These are phyloP conservation scores for Phytophthora colocasiae DNA, from an alignment of 352 stramenopile species.

Conservation along the genomic window DNA sequence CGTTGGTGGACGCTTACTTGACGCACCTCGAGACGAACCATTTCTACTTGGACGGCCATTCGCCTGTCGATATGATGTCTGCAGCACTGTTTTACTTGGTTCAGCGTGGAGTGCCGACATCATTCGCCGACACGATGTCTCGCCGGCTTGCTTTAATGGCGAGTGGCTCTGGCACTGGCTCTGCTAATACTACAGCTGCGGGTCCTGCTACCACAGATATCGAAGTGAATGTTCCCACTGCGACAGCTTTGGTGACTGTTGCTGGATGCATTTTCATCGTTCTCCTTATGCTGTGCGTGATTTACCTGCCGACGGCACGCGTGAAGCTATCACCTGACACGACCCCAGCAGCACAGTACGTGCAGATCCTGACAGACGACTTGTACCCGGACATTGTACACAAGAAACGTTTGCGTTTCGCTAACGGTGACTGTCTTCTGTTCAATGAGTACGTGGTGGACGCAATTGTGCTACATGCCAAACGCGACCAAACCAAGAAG, in stretches of 20 bases:
- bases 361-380: constrained; percentile 78
- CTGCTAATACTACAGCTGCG: constrained; percentile 1
- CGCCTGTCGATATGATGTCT: constrained; percentile 43
- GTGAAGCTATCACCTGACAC: constrained; percentile 68
- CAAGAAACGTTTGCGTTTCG: constrained; percentile 74
- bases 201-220: constrained; percentile 46
- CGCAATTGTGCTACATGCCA: constrained; percentile 64
- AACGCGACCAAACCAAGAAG: constrained; percentile 64
- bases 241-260: constrained; percentile 56
- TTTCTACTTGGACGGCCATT: constrained; percentile 35
- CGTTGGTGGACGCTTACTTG: constrained; percentile 52
- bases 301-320: constrained; percentile 56
- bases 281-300: constrained; percentile 60
- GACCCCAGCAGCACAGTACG: constrained; percentile 68
- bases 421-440: constrained; percentile 64
- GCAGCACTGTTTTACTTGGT: constrained; percentile 58
- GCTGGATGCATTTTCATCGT: constrained; percentile 60
- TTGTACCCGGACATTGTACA: constrained; percentile 73
- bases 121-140: constrained; percentile 31
- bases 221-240: constrained; percentile 50
- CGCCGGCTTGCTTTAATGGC: constrained; percentile 32
- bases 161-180: constrained; percentile 16
- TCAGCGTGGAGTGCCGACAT: constrained; percentile 47
- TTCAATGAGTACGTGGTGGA: constrained; percentile 80
- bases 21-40: constrained; percentile 39